Evolutionary conservation across 352 stramenopile species (phyloP), one percentile per base, ranked within the genome.

Genomic region (Pythium rhizo-oryzae): DNA sequence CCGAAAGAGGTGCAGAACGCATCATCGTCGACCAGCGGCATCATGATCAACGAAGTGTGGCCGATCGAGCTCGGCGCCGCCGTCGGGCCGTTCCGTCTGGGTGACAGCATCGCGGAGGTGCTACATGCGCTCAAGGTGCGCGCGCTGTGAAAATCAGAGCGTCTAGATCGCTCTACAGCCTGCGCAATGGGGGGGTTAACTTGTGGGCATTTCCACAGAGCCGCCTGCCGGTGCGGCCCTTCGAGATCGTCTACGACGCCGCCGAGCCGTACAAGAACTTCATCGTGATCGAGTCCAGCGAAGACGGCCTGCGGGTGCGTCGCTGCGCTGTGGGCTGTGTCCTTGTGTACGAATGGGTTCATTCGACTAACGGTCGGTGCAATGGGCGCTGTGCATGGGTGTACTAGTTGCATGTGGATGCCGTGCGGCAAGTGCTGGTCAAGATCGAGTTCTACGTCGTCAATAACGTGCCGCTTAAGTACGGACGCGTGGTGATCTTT

Each of bases 401-500:
- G 18, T 2, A 23, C 8, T 41, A 96, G 88, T 53, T 96, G 21
- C 72, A 81, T 44, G 88, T 94, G 47, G 82, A 96, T 39, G 58
- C 86, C 0, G 70, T 90, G 62, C 78, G 76, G 23, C 88, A 96
- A 59, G 75, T 86, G 49, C 78, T 96, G 33, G 84, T 80, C 3
- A 72, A 69, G 49, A 84, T 96, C 66, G 85, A 93, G 30, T 93
- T 94, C 62, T 93, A 93, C 70, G 76, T 84, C 18, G 76, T 96
- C 63, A 92, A 93, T 68, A 77, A 74, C 23, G 79, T 96, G 21
- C 76, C 86, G 28, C 70, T 96, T 24, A 92, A 93, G 69, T 93
- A 91, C 65, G 86, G 86, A 24, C 87, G 86, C 57, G 85, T 93
- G 15, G 79, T 92, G 59, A 90, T 96, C 65, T 96, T 94, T 63